These are phyloP conservation scores for Phytophthora pini DNA, from an alignment of 352 stramenopile genomes.

Conservation along the genomic window DNA sequence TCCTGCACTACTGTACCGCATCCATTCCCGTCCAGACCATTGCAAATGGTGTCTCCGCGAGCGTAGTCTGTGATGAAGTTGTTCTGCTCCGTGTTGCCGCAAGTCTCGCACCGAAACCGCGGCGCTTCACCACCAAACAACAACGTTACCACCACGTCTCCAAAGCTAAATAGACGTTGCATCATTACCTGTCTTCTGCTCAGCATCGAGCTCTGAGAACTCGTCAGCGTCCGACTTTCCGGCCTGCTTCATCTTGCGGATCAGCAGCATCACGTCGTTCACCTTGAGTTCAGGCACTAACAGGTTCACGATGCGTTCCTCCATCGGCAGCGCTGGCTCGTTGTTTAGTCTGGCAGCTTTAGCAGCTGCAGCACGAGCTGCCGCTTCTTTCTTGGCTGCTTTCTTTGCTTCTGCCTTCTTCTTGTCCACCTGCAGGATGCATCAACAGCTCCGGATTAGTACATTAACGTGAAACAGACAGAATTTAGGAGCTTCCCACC, in stretches of 20 bases:
- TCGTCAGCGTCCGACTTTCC: slow-evolving; percentile 90
- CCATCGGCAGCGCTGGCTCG: slow-evolving; percentile 78
- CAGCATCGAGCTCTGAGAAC: slow-evolving; percentile 85
- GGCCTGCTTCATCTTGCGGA: slow-evolving; percentile 91
- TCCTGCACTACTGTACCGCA: slow-evolving; percentile 96
- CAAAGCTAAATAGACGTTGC: too few relatives aligned
- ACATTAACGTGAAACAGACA: background rate
- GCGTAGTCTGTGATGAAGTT: slow-evolving; percentile 92
- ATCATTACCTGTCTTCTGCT: slow-evolving; percentile 82
- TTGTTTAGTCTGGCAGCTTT: slow-evolving; percentile 47
- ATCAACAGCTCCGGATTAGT: slow-evolving; percentile 4
- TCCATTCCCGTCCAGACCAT: slow-evolving; percentile 83
- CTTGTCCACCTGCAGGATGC: slow-evolving; percentile 40
- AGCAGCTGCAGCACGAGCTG: slow-evolving; percentile 31
- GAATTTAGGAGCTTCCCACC: slow-evolving; percentile 13
- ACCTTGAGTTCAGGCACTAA: slow-evolving; percentile 87
- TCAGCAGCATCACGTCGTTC: slow-evolving; percentile 88
- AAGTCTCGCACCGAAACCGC: slow-evolving; percentile 86
- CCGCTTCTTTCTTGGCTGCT: slow-evolving; percentile 51
- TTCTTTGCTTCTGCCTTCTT: slow-evolving; percentile 58
- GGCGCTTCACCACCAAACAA: slow-evolving; percentile 44
- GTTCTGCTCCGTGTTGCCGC: slow-evolving; percentile 90
- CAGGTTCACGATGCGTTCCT: slow-evolving; percentile 89
- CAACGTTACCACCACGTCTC: slow-evolving; percentile 4
- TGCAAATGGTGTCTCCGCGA: slow-evolving; percentile 89